These are phyloP conservation scores for Abrus pulchellus DNA, from an alignment of 306 rosid genomes.

Conservation along the genomic window DNA sequence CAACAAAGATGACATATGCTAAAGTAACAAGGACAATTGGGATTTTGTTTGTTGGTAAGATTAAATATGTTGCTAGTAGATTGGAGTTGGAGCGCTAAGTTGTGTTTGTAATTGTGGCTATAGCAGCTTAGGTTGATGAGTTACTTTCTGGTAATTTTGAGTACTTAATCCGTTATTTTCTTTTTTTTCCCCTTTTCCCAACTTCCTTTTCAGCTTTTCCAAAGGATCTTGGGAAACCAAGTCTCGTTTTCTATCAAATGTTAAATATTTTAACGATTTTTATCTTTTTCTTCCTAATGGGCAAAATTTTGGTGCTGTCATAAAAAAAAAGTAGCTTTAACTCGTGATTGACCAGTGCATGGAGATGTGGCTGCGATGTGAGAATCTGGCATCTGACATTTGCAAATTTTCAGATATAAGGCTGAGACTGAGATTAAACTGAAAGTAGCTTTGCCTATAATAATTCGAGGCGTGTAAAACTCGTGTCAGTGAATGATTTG, in stretches of 20 bases:
- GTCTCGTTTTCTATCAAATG: constrained; percentile 20
- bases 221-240: neutral
- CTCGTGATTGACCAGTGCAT: constrained; percentile 37
- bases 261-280: neutral
- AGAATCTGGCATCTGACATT: constrained; percentile 33
- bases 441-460: constrained; percentile 41
- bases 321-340: constrained; percentile 12
- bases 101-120: constrained; percentile 24
- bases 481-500: neutral
- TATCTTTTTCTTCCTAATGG: neutral
- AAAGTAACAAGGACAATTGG: constrained; percentile 14
- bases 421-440: constrained; percentile 21
- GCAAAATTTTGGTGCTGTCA: neutral
- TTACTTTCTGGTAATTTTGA: constrained; percentile 24
- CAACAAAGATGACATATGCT: constrained; percentile 49
- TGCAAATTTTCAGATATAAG: constrained; percentile 18
- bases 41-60: constrained; percentile 30
- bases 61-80: constrained; percentile 1
- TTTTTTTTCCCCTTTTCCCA: neutral
- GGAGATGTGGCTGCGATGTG: constrained; percentile 13
- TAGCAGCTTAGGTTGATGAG: neutral
- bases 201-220: constrained; percentile 21
- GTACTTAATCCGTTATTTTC: neutral
- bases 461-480: neutral
- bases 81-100: constrained; percentile 20